Base-by-base conservation (phyloP, 2,329 filamentous ascomycete species). In the Microdochium paspali region DNA sequence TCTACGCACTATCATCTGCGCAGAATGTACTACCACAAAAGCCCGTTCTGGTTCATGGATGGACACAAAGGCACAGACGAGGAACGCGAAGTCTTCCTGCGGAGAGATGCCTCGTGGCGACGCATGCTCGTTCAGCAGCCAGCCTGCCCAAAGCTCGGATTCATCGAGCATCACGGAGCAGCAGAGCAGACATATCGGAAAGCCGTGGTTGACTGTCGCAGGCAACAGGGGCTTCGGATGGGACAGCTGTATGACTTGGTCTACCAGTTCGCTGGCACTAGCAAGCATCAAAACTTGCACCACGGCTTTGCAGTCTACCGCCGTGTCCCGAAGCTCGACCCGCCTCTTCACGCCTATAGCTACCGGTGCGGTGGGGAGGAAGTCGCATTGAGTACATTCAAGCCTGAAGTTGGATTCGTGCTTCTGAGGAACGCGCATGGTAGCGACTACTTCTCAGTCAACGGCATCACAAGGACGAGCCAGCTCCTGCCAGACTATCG, bases 391-490 rank as follows among this genome's bases (percentile, higher is more conserved):
- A 30, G 40, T 9, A 10, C 20, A 13, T 9, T 42, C 5, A 32
- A 12, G 6, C 15, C 23, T 9, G 45, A 42, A 15, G 32, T 46
- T 24, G 45, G 26, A 2, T 35, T 42, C 62, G 53, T 80, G 76
- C 55, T 70, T 73, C 53, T 78, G 73, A 0, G 77, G 74, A 51
- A 79, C 74, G 56, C 74, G 80, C 9, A 72, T 64, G 1, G 71
- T 69, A 50, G 79, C 79, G 65, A 74, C 71, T 67, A 72, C 48
- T 79, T 63, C 13, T 4, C 35, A 21, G 5, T 21, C 35, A 21
- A 40, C 18, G 35, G 10, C 15, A 40, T 18, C 7, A 21, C 35
- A 3, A 18, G 18, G 10, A 7, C 15, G 4, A 6, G 18, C 9
- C 6, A 3, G 5, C 18, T 40, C 4, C 6, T 40, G 35, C 35